A percentile compares a stretch with the other conserved stretches of the same genome.
Evolutionary conservation across 2,329 filamentous ascomycete genomes (phyloP).

Genomic region (Dichotomopilus funicola): DNA sequence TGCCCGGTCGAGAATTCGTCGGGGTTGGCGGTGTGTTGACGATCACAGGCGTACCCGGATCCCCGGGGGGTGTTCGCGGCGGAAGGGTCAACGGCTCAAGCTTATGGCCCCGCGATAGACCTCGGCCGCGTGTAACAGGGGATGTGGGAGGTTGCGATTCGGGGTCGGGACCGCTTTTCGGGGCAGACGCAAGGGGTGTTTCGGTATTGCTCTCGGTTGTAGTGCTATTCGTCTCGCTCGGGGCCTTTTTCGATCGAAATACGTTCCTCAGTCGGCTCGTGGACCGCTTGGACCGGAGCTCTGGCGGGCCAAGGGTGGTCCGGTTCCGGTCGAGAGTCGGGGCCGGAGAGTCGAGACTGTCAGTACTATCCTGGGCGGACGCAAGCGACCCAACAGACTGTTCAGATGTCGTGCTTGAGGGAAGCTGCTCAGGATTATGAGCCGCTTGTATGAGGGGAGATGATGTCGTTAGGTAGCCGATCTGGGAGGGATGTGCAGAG

Average conservation of each 20-base stretch:
- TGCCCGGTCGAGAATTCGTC: constrained; percentile 37
- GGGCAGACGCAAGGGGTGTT: neutral
- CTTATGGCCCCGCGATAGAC: constrained; percentile 26
- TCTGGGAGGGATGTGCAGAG: constrained; percentile 57
- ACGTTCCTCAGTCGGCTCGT: constrained; percentile 65
- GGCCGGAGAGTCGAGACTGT: constrained; percentile 28
- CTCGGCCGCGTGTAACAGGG: constrained; percentile 24
- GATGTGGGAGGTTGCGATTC: neutral
- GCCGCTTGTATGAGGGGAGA: constrained; percentile 59
- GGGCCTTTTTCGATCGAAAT: constrained; percentile 53
- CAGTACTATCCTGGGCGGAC: constrained; percentile 29
- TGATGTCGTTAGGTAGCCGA: constrained; percentile 61
- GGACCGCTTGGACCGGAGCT: constrained; percentile 51
- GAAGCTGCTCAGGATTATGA: constrained; percentile 41
- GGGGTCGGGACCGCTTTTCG: constrained; percentile 8
- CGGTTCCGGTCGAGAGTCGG: constrained; percentile 28
- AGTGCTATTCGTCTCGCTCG: constrained; percentile 29
- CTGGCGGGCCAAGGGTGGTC: constrained; percentile 37
- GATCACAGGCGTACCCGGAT: constrained; percentile 46
- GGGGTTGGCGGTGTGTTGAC: constrained; percentile 63
- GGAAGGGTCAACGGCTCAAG: constrained; percentile 28
- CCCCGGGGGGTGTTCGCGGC: constrained; percentile 45
- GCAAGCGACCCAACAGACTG: constrained; percentile 33
- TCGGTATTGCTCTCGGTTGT: constrained; percentile 1
- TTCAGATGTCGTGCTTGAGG: constrained; percentile 29